These are phyloP conservation scores for maize (Zea mays) DNA, from an alignment of 176 grass and related monocot species.

Conservation along the genomic window Zm-B73-REFERENCE-NAM-5.0 NC_050101.1:114156501-114157000, in stretches of 20 bases:
- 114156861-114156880: neutral
- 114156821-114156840: neutral
- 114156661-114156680: neutral
- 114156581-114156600: neutral
- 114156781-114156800: neutral
- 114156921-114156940: neutral
- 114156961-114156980: neutral
- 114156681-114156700: neutral
- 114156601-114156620: neutral
- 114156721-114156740: neutral
- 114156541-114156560: too few relatives aligned
- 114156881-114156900: neutral
- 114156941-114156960: slow-evolving; percentile 3
- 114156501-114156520: too few relatives aligned
- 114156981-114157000: neutral
- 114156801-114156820: neutral
- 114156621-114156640: neutral
- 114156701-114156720: neutral
- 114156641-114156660: neutral
- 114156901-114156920: neutral
- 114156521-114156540: too few relatives aligned
- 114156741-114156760: slow-evolving; percentile 8
- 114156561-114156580: neutral
- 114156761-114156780: neutral
- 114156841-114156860: neutral